Evolutionary conservation across 805 yeast species (phyloP), one percentile per base, ranked within the genome.

Genomic region (Starmerella stigmatis): DNA sequence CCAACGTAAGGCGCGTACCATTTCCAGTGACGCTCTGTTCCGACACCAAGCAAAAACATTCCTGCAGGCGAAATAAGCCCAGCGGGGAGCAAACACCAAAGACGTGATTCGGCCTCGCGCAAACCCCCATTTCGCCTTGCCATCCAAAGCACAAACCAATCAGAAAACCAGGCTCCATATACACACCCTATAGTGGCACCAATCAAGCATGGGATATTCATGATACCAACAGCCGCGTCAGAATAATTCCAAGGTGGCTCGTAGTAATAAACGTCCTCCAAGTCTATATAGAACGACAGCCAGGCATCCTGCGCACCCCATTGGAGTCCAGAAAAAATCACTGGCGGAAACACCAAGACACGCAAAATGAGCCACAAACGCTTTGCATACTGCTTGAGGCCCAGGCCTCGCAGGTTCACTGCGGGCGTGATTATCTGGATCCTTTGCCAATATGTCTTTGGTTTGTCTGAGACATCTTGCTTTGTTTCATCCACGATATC

Each of bases 291-390:
- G 55, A 82, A 81, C 0, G 88, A 75, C 51, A 81, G 68, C 57
- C 80, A 78, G 0, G 86, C 82, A 58, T 80, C 86, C 60, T 81
- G 89, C 47, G 77, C 68, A 36, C 89, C 89, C 89, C 89, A 82
- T 51, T 81, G 75, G 22, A 75, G 56, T 20, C 82, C 82, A n/a
- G 74, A 69, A 69, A 75, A 79, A n/a, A 76, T 55, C 3, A 78
- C 75, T 13, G 72, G 66, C 3, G 83, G 81, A 45, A 64, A 60
- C 4, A 51, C 33, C 12, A 60, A 50, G 3, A 62, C 58, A 15
- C 58, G 52, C 46, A 71, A 66, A 38, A 65, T 65, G 4, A 65
- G 60, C 68, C 69, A 66, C 25, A 81, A 63, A 40, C 79, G 73
- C 45, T 66, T 60, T 51, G 73, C 53, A 58, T 81, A 81, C 58